phyloP scores from a whole-genome alignment of 805 yeast species.

The Lipomyces starkeyi region DNA sequence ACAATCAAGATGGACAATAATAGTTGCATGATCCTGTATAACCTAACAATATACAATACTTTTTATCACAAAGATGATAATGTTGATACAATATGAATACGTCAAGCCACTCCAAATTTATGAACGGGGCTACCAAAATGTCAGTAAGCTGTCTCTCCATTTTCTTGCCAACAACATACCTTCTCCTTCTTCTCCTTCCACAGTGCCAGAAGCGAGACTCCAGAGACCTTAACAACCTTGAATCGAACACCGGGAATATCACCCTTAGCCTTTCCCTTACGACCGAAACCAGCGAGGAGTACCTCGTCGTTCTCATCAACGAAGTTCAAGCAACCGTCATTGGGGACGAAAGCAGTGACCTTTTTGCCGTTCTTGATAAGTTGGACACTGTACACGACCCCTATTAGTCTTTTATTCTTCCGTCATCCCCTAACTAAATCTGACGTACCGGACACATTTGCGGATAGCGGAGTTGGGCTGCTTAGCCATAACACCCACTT shows the following conservation, averaged over 20 bases:
- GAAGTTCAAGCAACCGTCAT: conserved; percentile 99
- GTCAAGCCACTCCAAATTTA: neutral
- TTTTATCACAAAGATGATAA: neutral
- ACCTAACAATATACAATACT: conserved; percentile 3
- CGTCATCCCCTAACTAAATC: neutral
- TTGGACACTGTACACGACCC: conserved; percentile 65
- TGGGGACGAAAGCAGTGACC: conserved; percentile 99
- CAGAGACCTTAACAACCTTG: conserved; percentile 99
- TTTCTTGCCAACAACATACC: conserved; percentile 73
- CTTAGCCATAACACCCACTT: conserved; percentile 99
- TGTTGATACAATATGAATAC: conserved; percentile 3
- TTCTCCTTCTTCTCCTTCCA: conserved; percentile 99
- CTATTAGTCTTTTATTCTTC: neutral
- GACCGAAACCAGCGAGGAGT: conserved; percentile 99
- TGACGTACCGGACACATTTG: conserved; percentile 89
- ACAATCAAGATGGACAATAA: neutral
- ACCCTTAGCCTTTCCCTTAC: conserved; percentile 99
- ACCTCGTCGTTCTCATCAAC: conserved; percentile 99
- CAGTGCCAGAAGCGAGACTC: conserved; percentile 99
- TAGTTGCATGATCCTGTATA: neutral
- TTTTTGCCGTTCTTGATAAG: conserved; percentile 99
- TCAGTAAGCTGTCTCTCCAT: neutral
- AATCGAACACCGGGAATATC: conserved; percentile 99
- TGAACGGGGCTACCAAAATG: neutral
- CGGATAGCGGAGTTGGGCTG: conserved; percentile 99